phyloP scores from a whole-genome alignment of 2,329 filamentous ascomycete species.

The Talaromyces piceae region DNA sequence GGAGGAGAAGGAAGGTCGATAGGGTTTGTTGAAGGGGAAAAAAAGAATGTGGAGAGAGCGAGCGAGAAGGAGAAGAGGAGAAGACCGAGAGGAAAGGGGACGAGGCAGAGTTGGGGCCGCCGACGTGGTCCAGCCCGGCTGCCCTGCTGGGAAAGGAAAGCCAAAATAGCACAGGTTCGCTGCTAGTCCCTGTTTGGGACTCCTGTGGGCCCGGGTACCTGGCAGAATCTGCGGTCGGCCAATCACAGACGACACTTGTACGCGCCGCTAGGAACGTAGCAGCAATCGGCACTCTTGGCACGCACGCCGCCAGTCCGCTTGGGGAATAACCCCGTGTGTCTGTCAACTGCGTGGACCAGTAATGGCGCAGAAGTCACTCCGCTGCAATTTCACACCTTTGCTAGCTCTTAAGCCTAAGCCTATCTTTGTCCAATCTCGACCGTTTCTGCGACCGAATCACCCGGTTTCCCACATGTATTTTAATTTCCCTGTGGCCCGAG shows the following conservation, averaged over 20 bases:
- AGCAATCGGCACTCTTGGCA: not conserved
- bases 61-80: constrained; percentile 22
- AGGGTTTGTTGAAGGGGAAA: constrained; percentile 3
- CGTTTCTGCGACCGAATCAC: not conserved
- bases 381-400: not conserved
- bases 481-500: no score
- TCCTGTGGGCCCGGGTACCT: not conserved
- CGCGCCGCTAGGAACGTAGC: not conserved
- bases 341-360: not conserved
- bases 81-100: constrained; percentile 19
- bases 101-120: not conserved
- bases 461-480: not conserved
- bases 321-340: not conserved
- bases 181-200: not conserved
- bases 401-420: not conserved
- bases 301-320: not conserved
- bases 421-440: not conserved
- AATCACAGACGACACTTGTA: not conserved
- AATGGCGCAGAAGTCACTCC: not conserved
- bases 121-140: not conserved
- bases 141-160: no score
- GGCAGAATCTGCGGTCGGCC: not conserved
- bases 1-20: constrained; percentile 1
- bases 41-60: constrained; percentile 12
- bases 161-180: not conserved